Percentiles rank a stretch among this genome's conserved stretches.
Conservation (phyloP, 768 basidiomycete species). For the Boletellus ananiceps region DNA sequence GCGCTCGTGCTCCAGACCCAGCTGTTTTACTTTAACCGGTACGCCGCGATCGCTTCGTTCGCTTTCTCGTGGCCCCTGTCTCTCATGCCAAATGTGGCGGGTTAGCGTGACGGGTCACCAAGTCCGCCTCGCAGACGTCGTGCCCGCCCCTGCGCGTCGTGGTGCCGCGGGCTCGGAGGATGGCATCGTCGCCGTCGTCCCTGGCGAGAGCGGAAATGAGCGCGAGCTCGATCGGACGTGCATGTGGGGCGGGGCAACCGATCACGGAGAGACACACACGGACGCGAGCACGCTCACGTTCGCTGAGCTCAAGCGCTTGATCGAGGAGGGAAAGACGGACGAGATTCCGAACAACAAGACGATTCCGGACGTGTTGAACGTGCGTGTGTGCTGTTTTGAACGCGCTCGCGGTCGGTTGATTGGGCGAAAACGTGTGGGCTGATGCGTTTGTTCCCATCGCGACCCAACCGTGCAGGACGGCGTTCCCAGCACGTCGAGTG, state of each 20-base stretch:
- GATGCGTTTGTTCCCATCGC: background rate
- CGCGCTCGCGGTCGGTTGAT: no score
- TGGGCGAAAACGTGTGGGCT: background rate
- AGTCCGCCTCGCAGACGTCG: constrained; percentile 29
- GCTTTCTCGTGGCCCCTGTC: no score
- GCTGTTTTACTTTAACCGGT: constrained; percentile 74
- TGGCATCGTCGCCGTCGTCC: background rate
- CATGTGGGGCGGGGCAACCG: constrained; percentile 1
- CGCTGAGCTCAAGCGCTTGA: constrained; percentile 62
- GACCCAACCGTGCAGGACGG: constrained; percentile 39
- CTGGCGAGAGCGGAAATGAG: constrained; percentile 22
- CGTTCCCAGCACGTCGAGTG: constrained; percentile 52
- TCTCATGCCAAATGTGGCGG: constrained; percentile 10
- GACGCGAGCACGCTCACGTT: constrained; percentile 46
- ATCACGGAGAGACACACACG: constrained; percentile 31
- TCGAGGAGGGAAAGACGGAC: constrained; percentile 66
- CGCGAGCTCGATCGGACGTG: no score
- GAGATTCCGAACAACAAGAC: constrained; percentile 75
- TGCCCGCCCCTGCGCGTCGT: background rate
- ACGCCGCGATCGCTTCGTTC: constrained; percentile 1
- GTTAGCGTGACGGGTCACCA: constrained; percentile 29
- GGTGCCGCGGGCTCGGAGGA: constrained; percentile 9
- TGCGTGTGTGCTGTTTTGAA: constrained; percentile 20
- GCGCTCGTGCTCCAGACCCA: constrained; percentile 50
- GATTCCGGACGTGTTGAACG: constrained; percentile 65